Evolutionary conservation across 2,329 filamentous ascomycete genomes (phyloP).

Genomic region (Aaosphaeria pasadenensis): DNA sequence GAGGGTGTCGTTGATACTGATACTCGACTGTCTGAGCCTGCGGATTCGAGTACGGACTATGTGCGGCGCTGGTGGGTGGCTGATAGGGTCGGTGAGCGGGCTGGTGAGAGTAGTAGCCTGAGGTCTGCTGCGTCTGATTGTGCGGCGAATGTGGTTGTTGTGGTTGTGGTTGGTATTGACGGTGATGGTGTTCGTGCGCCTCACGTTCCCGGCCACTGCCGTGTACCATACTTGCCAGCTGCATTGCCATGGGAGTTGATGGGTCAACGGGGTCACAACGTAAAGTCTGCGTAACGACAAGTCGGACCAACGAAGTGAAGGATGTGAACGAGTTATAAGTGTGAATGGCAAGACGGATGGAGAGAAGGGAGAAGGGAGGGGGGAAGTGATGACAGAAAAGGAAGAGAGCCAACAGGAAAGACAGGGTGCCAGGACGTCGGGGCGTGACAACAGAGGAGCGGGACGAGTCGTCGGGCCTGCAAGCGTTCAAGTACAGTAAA

Average conservation of each 20-base stretch:
- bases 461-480: constrained; percentile 18
- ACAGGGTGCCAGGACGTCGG: constrained; percentile 31
- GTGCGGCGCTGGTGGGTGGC: constrained; percentile 30
- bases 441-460: constrained; percentile 20
- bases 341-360: not conserved
- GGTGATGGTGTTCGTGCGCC: constrained; percentile 21
- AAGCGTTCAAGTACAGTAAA: constrained; percentile 35
- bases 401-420: constrained; percentile 4
- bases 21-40: constrained; percentile 22
- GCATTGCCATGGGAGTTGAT: constrained; percentile 37
- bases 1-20: constrained; percentile 42
- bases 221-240: constrained; percentile 45
- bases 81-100: constrained; percentile 3
- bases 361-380: not conserved
- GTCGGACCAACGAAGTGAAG: constrained; percentile 3
- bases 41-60: constrained; percentile 21
- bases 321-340: constrained; percentile 4
- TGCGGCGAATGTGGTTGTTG: constrained; percentile 2
- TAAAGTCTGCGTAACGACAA: constrained; percentile 28
- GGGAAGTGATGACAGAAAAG: not conserved
- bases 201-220: constrained; percentile 40
- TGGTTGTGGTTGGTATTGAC: constrained; percentile 33
- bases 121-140: constrained; percentile 12
- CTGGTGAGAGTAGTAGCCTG: constrained; percentile 21
- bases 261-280: constrained; percentile 29